These are phyloP conservation scores for Claviceps digitariae DNA, from an alignment of 2,329 filamentous ascomycete genomes.

Conservation along the genomic window DNA sequence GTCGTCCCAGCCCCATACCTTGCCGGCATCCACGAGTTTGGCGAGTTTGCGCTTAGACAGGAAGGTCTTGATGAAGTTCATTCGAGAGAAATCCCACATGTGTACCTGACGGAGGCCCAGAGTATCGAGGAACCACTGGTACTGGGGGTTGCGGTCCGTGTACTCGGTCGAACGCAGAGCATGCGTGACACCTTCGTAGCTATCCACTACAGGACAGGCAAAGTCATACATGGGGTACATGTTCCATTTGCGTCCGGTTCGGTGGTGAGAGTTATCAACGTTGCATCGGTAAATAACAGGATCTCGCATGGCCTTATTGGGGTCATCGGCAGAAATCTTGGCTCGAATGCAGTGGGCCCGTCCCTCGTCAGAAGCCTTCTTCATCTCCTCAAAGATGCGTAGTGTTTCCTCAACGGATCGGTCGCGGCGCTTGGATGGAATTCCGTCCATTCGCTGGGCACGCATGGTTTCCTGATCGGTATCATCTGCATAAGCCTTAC, in stretches of 20 bases:
- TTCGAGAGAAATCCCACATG: conserved; percentile 74
- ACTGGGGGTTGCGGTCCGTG: conserved; percentile 74
- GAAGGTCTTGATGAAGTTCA: conserved; percentile 75
- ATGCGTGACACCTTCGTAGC: conserved; percentile 70
- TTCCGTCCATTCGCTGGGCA: conserved; percentile 69
- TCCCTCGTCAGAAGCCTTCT: conserved; percentile 66
- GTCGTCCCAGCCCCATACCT: conserved; percentile 76
- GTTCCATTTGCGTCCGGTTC: conserved; percentile 69
- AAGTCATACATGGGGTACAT: conserved; percentile 84
- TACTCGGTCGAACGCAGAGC: conserved; percentile 77
- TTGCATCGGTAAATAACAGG: conserved; percentile 97
- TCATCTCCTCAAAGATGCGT: conserved; percentile 86
- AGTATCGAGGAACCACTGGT: conserved; percentile 71
- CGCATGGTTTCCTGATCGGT: conserved; percentile 84
- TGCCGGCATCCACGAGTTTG: conserved; percentile 63
- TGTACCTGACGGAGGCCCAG: conserved; percentile 62
- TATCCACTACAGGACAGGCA: conserved; percentile 70
- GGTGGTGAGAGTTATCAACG: conserved; percentile 51
- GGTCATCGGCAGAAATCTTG: conserved; percentile 82
- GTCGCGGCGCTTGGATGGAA: conserved; percentile 70
- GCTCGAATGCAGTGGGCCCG: conserved; percentile 82
- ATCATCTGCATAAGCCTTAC: conserved; percentile 87
- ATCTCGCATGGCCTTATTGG: conserved; percentile 91
- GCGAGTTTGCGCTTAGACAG: conserved; percentile 78
- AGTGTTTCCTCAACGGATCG: conserved; percentile 71